Evolutionary conservation across 2,329 filamentous ascomycete species (phyloP), one percentile per base, ranked within the genome.

Genomic region (Calycina marina): DNA sequence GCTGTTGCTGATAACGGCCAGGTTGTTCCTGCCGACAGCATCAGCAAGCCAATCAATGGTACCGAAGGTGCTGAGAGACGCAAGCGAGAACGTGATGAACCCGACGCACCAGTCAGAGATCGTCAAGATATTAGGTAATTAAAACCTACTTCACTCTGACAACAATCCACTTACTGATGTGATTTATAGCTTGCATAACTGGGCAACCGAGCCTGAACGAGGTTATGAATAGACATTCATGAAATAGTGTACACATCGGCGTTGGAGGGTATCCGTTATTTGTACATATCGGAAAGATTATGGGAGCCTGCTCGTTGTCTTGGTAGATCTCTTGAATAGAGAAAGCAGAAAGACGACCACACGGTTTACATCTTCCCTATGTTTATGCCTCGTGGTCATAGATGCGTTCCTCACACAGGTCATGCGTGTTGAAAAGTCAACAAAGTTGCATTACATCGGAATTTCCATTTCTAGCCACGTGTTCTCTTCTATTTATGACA

Each of bases 1-100:
- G 58, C 65, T 18, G 64, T 77, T 12, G 64, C 69, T 40, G 54
- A 56, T 22, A 54, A 63, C 22, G 70, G 72, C 31, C 63, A 69
- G 34, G 60, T 77, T 27, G 62, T 76, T 20, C 67, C 71, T 4
- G 39, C 43, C 12, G 22, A 30, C 5, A 41, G 37, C 31, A 37
- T 30, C 14, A 39, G 36, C 4, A 13, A 5, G 16, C 28, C 30
- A 8, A 47, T 41, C 22, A 39, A 34, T n/a, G 39, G 42, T 40
- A 25, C 28, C 6, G 46, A 46, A 33, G 44, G 44, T 8, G 34
- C 40, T 32, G 35, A 36, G 16, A 37, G 44, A 28, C 39, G 42
- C 6, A 48, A 50, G 25, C 41, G 46, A 29, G 48, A 52, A 30
- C 40, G 49, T 30, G 41, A 46, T n/a, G 40, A 43, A 8, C 40